Evolutionary conservation across 1,139 yeast genomes (phyloP).

Genomic region (Blastobotrys raffinosifermentans): DNA sequence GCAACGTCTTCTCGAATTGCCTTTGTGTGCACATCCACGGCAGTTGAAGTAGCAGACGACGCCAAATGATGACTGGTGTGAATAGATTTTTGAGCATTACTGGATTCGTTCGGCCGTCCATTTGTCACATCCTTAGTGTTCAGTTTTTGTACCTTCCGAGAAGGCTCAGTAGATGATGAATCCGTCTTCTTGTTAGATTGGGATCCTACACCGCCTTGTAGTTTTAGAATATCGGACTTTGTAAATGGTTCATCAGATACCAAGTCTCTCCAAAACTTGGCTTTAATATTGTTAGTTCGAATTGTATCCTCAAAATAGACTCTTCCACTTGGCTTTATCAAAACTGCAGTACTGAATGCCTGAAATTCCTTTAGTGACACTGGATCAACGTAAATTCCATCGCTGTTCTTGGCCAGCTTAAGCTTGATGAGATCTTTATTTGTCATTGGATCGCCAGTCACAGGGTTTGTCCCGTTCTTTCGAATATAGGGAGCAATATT

Average conservation of each 20-base stretch:
- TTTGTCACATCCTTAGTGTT: neutral
- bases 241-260: constrained; percentile 30
- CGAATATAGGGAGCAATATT: constrained; percentile 32
- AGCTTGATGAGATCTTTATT: constrained; percentile 27
- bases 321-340: constrained; percentile 29
- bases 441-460: constrained; percentile 27
- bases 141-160: neutral
- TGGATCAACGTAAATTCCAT: constrained; percentile 31
- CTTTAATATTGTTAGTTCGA: constrained; percentile 29
- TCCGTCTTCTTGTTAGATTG: constrained; percentile 1
- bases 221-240: constrained; percentile 26
- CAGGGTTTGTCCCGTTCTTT: constrained; percentile 31
- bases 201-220: constrained; percentile 27
- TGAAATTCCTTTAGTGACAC: constrained; percentile 32
- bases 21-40: constrained; percentile 26
- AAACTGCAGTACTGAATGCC: constrained; percentile 28
- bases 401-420: constrained; percentile 26
- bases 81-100: neutral
- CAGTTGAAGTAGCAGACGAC: constrained; percentile 33
- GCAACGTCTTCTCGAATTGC: constrained; percentile 19
- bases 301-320: constrained; percentile 33
- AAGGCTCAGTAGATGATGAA: neutral
- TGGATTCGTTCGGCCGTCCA: neutral
- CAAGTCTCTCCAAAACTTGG: constrained; percentile 30
- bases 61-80: constrained; percentile 31